A percentile compares a stretch with the other conserved stretches of the same genome.
Evolutionary conservation across 2,329 filamentous ascomycete species (phyloP).

Genomic region (Metarhizium robertsii): DNA sequence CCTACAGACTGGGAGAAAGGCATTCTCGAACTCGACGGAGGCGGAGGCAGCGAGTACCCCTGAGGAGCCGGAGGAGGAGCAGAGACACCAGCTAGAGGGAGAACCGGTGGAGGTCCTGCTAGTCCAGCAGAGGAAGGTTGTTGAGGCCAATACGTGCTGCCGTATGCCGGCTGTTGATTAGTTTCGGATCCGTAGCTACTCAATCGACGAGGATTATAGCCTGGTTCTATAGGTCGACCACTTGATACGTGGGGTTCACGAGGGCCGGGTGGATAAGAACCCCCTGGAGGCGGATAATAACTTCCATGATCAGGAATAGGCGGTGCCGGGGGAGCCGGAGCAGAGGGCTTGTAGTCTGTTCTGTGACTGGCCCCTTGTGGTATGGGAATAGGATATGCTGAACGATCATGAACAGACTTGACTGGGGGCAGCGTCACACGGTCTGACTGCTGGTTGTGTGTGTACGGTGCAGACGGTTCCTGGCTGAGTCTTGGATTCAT

Average conservation of each 20-base stretch:
- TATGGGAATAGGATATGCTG: slow-evolving; percentile 4
- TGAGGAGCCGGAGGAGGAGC: slow-evolving; percentile 12
- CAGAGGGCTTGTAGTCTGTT: slow-evolving; percentile 8
- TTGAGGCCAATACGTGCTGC: slow-evolving; percentile 25
- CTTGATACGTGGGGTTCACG: slow-evolving; percentile 19
- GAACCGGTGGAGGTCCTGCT: neutral
- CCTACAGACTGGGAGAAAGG: slow-evolving; percentile 26
- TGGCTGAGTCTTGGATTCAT: slow-evolving; percentile 15
- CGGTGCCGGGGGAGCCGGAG: slow-evolving; percentile 12
- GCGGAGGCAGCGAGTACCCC: slow-evolving; percentile 15
- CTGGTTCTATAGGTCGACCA: slow-evolving; percentile 22
- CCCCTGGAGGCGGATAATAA: slow-evolving; percentile 17
- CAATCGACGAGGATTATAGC: slow-evolving; percentile 21
- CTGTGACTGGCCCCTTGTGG: slow-evolving; percentile 1
- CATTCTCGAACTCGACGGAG: slow-evolving; percentile 18
- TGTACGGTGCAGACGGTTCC: slow-evolving; percentile 15
- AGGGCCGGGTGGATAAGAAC: slow-evolving; percentile 18
- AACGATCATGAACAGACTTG: slow-evolving; percentile 13
- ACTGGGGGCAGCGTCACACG: slow-evolving; percentile 13
- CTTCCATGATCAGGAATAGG: slow-evolving; percentile 11
- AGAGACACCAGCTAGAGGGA: slow-evolving; percentile 1
- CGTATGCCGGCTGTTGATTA: slow-evolving; percentile 13
- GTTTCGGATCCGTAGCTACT: slow-evolving; percentile 21
- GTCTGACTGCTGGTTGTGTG: slow-evolving; percentile 12
- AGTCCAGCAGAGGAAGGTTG: slow-evolving; percentile 13